Evolutionary conservation across 75 land plant genomes (phyloP), one percentile per base, ranked within the genome.

Genomic region (Isoetes taiwanensis): DNA sequence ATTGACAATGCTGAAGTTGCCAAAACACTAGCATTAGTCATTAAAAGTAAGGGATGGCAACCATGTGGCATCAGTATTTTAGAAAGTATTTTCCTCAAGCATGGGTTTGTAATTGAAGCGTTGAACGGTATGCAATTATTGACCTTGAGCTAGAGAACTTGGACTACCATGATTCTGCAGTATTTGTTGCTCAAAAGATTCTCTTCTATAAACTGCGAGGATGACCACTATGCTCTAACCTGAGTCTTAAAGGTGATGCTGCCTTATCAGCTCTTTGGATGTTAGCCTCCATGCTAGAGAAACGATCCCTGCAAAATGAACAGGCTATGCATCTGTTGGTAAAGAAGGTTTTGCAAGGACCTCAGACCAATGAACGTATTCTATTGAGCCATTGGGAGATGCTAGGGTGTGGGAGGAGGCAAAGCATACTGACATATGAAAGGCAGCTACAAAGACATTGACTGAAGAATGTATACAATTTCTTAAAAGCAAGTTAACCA

Each of bases 1-100:
- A 32, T 62, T 20, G 11, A 12, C 25, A 29, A 19, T 27, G 33
- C 10, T 31, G 59, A 54, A 24, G n/a, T 53, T 11, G 64, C 60
- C 30, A 52, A 29, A 30, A 19, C 34, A 30, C 50, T 62, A 50
- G 64, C 64, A 53, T 16, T 32, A 21, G 64, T 24, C 20, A 57
- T 62, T 12, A 4, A 34, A 6, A 50, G 19, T 11, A 24, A 52
- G 28, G 60, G 59, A 52, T 62, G 64, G 64, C 57, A 53, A 24
- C 32, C 31, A 24, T 62, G 64, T 52, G 64, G 64, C 19, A 6
- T 3, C 3, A 4, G 2, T 14, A 30, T 62, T 1, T 2, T 40
- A 29, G 29, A 16, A 57, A 52, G 33, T 1, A 8, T 62, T 19
- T 38, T 62, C 19, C 14, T 4, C 4, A 34, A 30, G 24, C 17